Conservation (phyloP, 371 early-diverging fungal genomes). For the Zancudomyces culisetae region DNA sequence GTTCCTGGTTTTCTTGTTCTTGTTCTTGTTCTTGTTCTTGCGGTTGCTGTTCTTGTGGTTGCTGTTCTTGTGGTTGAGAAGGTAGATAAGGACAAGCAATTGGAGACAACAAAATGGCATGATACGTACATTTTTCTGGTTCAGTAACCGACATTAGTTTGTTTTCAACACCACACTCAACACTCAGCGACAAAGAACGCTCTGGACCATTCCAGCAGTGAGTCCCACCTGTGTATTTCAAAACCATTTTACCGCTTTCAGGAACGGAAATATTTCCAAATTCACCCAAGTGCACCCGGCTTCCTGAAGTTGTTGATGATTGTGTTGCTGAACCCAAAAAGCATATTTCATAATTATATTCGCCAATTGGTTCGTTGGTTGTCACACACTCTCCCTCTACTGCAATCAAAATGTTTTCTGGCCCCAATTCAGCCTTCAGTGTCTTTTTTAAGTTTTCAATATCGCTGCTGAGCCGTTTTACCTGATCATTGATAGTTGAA, state of each 20-base stretch:
- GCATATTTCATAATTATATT: conserved; percentile 74
- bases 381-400: conserved; percentile 50
- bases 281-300: conserved; percentile 49
- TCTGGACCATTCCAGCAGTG: conserved; percentile 89
- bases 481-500: too few species aligned
- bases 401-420: conserved; percentile 33
- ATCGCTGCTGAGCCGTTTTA: too few species aligned
- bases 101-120: conserved; percentile 43
- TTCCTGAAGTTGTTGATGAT: conserved; percentile 34
- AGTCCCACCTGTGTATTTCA: conserved; percentile 46
- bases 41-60: not conserved
- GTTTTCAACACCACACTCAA: conserved; percentile 51
- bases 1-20: not conserved
- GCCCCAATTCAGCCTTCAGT: conserved; percentile 55
- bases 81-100: conserved; percentile 38
- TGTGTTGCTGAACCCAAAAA: conserved; percentile 55
- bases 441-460: too few species aligned
- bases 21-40: not conserved
- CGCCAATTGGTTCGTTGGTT: conserved; percentile 41
- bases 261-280: conserved; percentile 10
- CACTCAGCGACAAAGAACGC: conserved; percentile 35
- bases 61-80: not conserved
- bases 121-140: conserved; percentile 86
- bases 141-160: conserved; percentile 53
- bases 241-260: conserved; percentile 16